These are phyloP conservation scores for Leptographium wingfieldii DNA, from an alignment of 2,329 filamentous ascomycete genomes.

Conservation along the genomic window DNA sequence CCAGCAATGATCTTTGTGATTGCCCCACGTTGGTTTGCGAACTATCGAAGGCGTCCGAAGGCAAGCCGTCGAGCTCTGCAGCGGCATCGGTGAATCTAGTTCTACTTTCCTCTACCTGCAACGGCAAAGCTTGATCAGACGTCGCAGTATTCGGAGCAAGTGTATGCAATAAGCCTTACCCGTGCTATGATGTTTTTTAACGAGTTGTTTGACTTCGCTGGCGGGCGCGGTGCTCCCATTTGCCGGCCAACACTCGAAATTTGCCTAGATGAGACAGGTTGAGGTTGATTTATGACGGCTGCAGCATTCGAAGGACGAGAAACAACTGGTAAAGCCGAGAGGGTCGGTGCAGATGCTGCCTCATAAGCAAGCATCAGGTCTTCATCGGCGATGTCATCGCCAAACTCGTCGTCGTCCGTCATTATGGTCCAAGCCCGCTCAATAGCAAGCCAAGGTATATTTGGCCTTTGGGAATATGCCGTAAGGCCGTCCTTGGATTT, in stretches of 20 bases:
- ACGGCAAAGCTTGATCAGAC: too few relatives aligned
- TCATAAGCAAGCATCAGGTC: conserved; percentile 46
- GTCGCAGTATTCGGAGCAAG: background rate
- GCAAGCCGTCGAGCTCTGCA: conserved; percentile 39
- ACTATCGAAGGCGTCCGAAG: conserved; percentile 55
- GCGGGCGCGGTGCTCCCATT: background rate
- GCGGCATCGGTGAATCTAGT: background rate
- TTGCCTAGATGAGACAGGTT: background rate
- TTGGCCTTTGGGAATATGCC: background rate
- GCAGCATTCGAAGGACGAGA: background rate
- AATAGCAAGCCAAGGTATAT: background rate
- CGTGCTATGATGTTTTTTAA: background rate
- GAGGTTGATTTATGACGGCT: background rate
- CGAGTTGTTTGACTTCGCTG: background rate
- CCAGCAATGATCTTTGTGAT: conserved; percentile 11
- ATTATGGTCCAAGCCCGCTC: background rate
- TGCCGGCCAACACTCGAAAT: background rate
- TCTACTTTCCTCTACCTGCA: background rate
- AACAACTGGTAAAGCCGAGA: background rate
- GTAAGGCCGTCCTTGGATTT: background rate
- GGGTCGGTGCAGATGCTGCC: conserved; percentile 8
- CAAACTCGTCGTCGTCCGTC: conserved; percentile 47
- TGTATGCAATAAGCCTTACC: background rate
- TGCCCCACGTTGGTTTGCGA: conserved; percentile 28
- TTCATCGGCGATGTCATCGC: conserved; percentile 52